phyloP scores from a whole-genome alignment of 192 early-diverging fungal genomes.

The Diversispora epigaea region DNA sequence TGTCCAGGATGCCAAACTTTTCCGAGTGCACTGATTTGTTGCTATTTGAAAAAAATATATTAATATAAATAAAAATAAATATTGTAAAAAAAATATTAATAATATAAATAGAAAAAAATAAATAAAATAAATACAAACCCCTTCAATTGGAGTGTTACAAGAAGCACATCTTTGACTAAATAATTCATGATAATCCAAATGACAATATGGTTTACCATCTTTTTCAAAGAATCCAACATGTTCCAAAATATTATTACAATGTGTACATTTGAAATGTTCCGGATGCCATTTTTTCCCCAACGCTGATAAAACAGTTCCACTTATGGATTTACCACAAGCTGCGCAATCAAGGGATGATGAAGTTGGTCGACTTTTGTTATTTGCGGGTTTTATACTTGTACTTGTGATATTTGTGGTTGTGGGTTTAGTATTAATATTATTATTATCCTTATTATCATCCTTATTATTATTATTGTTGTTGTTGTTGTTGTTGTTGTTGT shows the following conservation, averaged over 20 bases:
- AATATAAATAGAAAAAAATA: neutral
- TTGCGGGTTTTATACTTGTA: neutral
- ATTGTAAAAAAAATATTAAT: neutral
- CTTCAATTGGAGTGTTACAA: conserved; percentile 58
- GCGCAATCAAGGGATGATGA: conserved; percentile 34
- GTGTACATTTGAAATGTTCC: conserved; percentile 49
- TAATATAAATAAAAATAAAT: neutral
- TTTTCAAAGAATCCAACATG: conserved; percentile 56
- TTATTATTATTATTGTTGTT: too few species aligned
- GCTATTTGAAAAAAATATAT: conserved; percentile 34
- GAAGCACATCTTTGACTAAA: conserved; percentile 58
- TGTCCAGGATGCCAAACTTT: conserved; percentile 57
- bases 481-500: too few species aligned
- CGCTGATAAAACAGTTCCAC: conserved; percentile 48
- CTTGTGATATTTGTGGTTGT: neutral
- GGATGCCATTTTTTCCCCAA: conserved; percentile 59
- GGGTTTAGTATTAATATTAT: too few species aligned
- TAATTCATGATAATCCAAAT: conserved; percentile 52
- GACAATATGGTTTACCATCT: conserved; percentile 56
- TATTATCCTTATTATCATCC: too few species aligned
- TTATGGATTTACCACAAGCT: conserved; percentile 47
- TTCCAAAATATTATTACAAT: conserved; percentile 48
- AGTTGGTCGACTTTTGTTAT: neutral
- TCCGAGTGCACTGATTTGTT: conserved; percentile 48
- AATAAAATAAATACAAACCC: conserved; percentile 40